Evolutionary conservation across 164 flowering plant species (phyloP), one percentile per base, ranked within the genome.

Genomic region (Hamamelis virginiana): DNA sequence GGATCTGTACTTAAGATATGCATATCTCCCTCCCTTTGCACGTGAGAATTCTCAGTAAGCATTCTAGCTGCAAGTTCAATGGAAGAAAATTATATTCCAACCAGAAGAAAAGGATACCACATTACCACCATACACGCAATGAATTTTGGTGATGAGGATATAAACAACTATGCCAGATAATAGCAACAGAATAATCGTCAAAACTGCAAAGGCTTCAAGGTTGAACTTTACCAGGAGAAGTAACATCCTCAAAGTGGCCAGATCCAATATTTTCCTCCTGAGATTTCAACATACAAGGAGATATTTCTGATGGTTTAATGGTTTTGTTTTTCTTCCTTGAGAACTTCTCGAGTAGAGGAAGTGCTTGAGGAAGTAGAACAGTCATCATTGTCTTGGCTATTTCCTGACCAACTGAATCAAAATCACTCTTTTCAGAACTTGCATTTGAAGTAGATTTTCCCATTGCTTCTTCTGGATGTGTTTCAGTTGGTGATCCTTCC

Each of bases 281-380:
- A 59, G 62, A 62, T 41, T 77, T 77, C 56, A 38, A 27, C 22
- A 11, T 14, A 61, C 48, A 21, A 18, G 56, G 51, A 46, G 75
- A 58, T 61, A 52, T 61, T 69, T 68, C 69, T 25, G 76, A 66
- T 58, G 64, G 59, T 23, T 50, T 71, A 55, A 28, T 23, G 12
- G 33, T 58, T 72, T 28, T 66, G 77, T 75, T 83, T 73, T 67
- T 79, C 80, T 79, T 84, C 70, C 78, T 80, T 52, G 85, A 75
- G 70, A 70, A 65, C 73, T 79, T 81, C 76, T 80, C 80, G 33
- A 96, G 87, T 57, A 93, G 75, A 72, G 99, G 98, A 66, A 96
- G 72, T 46, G 97, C 97, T 84, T 81, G 94, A 22, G 99, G 99
- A 78, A 96, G 97, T 63, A 93, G 81, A 59, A 90, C 41, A 68